Conservation (phyloP, 176 grass and related monocot species). For the Triticum turgidum region DNA sequence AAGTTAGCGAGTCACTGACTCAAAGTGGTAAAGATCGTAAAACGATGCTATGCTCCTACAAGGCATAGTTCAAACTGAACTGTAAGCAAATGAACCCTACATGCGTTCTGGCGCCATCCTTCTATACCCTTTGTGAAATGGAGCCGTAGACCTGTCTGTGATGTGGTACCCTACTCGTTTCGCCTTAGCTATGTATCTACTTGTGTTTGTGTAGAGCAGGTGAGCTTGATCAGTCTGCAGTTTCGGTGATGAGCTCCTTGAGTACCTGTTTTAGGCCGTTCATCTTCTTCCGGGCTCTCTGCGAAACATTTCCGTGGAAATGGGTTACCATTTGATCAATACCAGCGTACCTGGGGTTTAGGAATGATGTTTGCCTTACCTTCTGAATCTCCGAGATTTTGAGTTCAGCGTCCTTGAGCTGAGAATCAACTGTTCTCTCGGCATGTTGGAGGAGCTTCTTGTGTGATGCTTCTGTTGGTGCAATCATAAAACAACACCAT, state of each 20-base stretch:
- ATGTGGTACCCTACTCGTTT: neutral
- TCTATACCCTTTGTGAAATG: conserved; percentile 3
- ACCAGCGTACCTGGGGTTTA: neutral
- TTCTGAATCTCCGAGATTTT: conserved; percentile 68
- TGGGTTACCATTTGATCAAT: neutral
- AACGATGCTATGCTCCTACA: neutral
- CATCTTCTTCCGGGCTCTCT: conserved; percentile 76
- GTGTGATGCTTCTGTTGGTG: conserved; percentile 61
- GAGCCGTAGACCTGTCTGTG: neutral
- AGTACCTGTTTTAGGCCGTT: conserved; percentile 55
- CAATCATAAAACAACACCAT: conserved; percentile 2
- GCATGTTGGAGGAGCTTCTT: conserved; percentile 69
- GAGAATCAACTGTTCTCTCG: conserved; percentile 57
- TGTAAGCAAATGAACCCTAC: conserved; percentile 7
- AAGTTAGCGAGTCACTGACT: neutral
- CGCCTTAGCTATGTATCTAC: neutral
- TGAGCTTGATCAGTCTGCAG: conserved; percentile 41
- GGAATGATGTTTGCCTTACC: conserved; percentile 28
- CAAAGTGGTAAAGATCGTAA: neutral
- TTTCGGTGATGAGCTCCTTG: conserved; percentile 57
- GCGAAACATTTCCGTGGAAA: conserved; percentile 15
- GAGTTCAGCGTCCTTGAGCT: conserved; percentile 67
- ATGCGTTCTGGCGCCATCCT: conserved; percentile 13
- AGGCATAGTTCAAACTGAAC: neutral
- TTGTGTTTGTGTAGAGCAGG: neutral